Evolutionary conservation across 2,329 filamentous ascomycete species (phyloP).

Genomic region (Curvularia eragrostidis): DNA sequence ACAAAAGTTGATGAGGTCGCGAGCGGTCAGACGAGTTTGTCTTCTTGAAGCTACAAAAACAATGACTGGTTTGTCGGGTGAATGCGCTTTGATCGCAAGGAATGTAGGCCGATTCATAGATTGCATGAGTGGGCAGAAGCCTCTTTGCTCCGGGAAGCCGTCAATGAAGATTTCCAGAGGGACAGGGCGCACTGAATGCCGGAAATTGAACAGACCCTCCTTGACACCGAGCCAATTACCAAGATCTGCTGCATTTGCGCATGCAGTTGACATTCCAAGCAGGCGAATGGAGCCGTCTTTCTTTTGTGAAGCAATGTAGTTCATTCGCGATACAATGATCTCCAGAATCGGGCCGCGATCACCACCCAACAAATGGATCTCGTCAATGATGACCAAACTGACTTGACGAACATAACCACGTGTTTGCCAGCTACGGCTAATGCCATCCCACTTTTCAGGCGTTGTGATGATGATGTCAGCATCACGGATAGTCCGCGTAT

Average conservation of each 20-base stretch:
- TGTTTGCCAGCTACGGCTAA: conserved; percentile 97
- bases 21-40: conserved; percentile 92
- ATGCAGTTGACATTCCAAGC: conserved; percentile 98
- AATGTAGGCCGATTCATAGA: conserved; percentile 99
- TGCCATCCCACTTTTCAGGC: conserved; percentile 99
- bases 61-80: conserved; percentile 94
- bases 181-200: conserved; percentile 94
- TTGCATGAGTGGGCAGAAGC: conserved; percentile 98
- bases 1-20: conserved; percentile 95
- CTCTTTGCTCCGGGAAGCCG: conserved; percentile 91
- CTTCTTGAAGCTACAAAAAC: conserved; percentile 96
- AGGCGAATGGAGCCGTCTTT: conserved; percentile 83
- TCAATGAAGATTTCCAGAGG: conserved; percentile 97
- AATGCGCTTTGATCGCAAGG: conserved; percentile 94
- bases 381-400: conserved; percentile 95
- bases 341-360: conserved; percentile 97
- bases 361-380: conserved; percentile 96
- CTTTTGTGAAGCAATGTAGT: conserved; percentile 95
- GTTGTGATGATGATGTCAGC: conserved; percentile 98
- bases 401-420: conserved; percentile 95
- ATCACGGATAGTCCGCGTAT: conserved; percentile 92
- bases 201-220: conserved; percentile 93
- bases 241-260: conserved; percentile 91
- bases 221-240: conserved; percentile 98
- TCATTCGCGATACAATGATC: conserved; percentile 94